Evolutionary conservation across 139 green algal species (phyloP).

Genomic region (Ettlia oleoabundans): DNA sequence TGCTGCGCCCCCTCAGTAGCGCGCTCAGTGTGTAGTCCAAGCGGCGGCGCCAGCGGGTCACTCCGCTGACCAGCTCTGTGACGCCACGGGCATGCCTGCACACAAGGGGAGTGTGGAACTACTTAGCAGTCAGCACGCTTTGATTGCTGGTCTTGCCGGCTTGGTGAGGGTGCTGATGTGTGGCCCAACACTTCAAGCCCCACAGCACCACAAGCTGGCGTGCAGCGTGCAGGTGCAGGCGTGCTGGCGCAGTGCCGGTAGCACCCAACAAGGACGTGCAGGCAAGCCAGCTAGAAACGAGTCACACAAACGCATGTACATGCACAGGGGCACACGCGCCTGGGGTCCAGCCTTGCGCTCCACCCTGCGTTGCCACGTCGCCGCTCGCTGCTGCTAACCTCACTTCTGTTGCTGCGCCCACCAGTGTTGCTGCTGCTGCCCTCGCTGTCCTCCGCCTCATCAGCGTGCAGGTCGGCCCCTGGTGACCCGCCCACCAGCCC

Average conservation of each 20-base stretch:
- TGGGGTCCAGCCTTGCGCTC: not conserved
- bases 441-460: not conserved
- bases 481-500: conserved; percentile 60
- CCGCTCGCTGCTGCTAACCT: not conserved
- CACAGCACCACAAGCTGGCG: too few relatives aligned
- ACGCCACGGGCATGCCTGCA: conserved; percentile 23
- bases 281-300: too few relatives aligned
- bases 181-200: too few relatives aligned
- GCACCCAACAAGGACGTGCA: too few relatives aligned
- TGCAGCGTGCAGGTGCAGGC: too few relatives aligned
- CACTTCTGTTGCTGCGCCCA: not conserved
- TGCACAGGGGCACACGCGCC: not conserved
- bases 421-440: not conserved
- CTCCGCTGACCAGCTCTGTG: conserved; percentile 75
- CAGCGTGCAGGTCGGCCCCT: not conserved
- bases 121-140: not conserved
- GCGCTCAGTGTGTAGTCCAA: conserved; percentile 56
- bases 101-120: not conserved
- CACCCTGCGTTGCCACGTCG: not conserved
- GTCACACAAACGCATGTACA: not conserved
- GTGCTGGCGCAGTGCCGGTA: too few relatives aligned
- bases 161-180: not conserved
- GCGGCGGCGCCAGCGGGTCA: conserved; percentile 59
- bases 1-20: conserved; percentile 28
- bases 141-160: not conserved